Evolutionary conservation across 2,329 filamentous ascomycete genomes (phyloP).

Genomic region (Ceratocystis eucalypticola): DNA sequence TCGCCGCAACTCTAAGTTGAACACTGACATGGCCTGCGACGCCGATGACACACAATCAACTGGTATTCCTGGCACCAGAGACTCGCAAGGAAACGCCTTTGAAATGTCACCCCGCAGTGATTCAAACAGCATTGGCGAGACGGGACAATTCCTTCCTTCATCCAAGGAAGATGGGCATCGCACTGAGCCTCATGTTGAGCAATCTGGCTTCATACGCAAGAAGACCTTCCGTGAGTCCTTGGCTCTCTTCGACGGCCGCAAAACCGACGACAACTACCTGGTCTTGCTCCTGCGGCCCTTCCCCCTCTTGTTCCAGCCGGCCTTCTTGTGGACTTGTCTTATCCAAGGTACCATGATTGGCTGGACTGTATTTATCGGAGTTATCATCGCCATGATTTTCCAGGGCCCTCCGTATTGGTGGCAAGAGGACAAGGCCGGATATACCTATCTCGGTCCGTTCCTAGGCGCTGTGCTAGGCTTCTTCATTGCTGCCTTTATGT

Average conservation of each 20-base stretch:
- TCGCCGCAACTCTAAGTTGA: constrained; percentile 43
- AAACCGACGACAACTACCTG: constrained; percentile 62
- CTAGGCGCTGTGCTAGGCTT: constrained; percentile 71
- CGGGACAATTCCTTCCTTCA: background rate
- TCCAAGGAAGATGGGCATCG: background rate
- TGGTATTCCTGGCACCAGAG: background rate
- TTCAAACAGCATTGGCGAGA: background rate
- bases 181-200: background rate
- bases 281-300: constrained; percentile 58
- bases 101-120: constrained; percentile 6
- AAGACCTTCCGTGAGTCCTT: constrained; percentile 50
- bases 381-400: constrained; percentile 71
- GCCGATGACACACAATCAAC: constrained; percentile 19
- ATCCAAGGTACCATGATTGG: constrained; percentile 85
- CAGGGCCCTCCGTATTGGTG: constrained; percentile 71
- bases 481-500: constrained; percentile 54
- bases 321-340: constrained; percentile 64
- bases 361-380: constrained; percentile 87
- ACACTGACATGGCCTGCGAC: constrained; percentile 49
- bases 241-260: constrained; percentile 64
- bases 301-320: constrained; percentile 70
- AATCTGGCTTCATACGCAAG: constrained; percentile 27
- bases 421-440: constrained; percentile 68
- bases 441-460: constrained; percentile 75
- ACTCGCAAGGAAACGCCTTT: background rate